Base-by-base conservation (phyloP, 805 yeast genomes). In the Saccharomycopsis capsularis region DNA sequence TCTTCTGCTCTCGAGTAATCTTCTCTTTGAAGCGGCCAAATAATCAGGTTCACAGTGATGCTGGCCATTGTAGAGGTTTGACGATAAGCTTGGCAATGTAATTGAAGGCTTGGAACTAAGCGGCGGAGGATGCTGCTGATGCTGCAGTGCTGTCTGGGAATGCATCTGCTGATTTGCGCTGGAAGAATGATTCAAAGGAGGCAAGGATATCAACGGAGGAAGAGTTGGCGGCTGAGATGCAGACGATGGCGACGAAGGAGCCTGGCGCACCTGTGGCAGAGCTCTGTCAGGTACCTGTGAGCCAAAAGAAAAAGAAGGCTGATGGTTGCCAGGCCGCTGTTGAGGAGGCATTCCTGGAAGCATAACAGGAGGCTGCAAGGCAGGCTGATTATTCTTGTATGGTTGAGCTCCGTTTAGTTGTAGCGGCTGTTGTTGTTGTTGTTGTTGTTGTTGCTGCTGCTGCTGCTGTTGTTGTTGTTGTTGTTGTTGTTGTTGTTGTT, bases 1-100 rank as follows among this genome's bases (percentile, higher is more conserved):
- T 30, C 56, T 35, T 37, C 56, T 24, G 22, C 46, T 47, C 16
- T 53, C 56, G n/a, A 50, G 22, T 3, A 50, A 22, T 21, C 56
- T 29, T 42, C 50, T 37, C 40, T 53, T 50, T 11, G 46, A n/a
- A 21, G 15, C 34, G 15, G 15, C 18, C 16, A 21, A 5, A 4
- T 36, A 25, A 19, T 42, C 23, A 5, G 38, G 7, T 6, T 19
- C 27, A 7, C 7, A 30, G 11, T 16, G 27, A n/a, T 41, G 35
- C 35, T 41, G 35, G 38, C 38, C 32, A 21, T 19, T 32, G n/a
- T 35, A 22, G 4, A 42, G 13, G 22, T 30, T 40, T 9, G 38
- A 34, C n/a, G 38, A 16, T 16, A 34, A 34, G 38, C 38, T 34
- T n/a, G 38, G 38, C 19, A 34, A n/a, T 5, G 38, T 34, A 13